phyloP scores from a whole-genome alignment of 306 rosid species.

The Citrullus amarus region DNA sequence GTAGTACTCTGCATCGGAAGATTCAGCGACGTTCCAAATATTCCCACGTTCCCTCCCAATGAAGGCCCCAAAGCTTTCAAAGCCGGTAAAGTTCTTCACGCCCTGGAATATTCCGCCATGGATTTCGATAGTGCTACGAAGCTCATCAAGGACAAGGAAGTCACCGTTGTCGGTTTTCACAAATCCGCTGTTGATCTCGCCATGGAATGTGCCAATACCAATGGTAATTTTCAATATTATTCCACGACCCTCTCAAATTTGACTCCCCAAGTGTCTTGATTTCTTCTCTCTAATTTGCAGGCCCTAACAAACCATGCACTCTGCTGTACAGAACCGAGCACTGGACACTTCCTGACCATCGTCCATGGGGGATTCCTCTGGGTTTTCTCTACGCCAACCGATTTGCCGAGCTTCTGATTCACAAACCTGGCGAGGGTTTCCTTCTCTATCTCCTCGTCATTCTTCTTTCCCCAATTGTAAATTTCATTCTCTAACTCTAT shows the following conservation, averaged over 20 bases:
- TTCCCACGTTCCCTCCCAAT: constrained; percentile 50
- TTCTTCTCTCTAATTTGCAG: constrained; percentile 17
- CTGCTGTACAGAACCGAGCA: constrained; percentile 41
- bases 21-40: constrained; percentile 58
- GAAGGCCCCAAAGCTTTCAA: constrained; percentile 39
- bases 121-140: constrained; percentile 27
- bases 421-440: constrained; percentile 50
- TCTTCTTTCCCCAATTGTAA: constrained; percentile 52
- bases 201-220: constrained; percentile 42
- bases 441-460: constrained; percentile 39
- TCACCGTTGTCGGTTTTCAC: constrained; percentile 48
- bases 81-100: constrained; percentile 41
- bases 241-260: no score
- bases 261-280: neutral
- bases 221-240: constrained; percentile 17
- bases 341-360: constrained; percentile 16
- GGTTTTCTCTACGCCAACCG: constrained; percentile 40
- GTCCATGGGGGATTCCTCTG: constrained; percentile 61
- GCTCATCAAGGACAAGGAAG: constrained; percentile 30
- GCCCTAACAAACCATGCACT: constrained; percentile 39
- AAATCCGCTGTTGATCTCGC: constrained; percentile 56
- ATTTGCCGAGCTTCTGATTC: constrained; percentile 54
- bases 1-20: constrained; percentile 61
- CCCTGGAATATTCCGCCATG: constrained; percentile 36
- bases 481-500: neutral